A percentile compares a stretch with the other conserved stretches of the same genome.
Conservation (phyloP, 2,329 filamentous ascomycete genomes). For the Taxawa tesnikishii region DNA sequence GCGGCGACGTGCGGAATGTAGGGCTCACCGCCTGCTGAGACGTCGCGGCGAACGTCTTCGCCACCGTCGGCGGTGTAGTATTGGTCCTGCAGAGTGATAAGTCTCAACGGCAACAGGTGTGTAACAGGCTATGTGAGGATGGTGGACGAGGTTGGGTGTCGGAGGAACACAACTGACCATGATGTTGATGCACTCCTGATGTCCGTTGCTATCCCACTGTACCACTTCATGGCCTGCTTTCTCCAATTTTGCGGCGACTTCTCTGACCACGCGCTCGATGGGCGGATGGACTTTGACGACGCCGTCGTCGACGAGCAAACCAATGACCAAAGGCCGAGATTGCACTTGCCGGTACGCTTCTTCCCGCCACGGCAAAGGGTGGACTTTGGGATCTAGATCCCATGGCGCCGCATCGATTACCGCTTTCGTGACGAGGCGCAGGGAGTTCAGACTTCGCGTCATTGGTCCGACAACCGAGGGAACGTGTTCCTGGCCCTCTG, state of each 20-base stretch:
- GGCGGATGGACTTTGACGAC: slow-evolving; percentile 14
- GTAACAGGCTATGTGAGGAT: no score
- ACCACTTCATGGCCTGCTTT: slow-evolving; percentile 28
- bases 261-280: slow-evolving; percentile 9
- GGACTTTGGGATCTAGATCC: slow-evolving; percentile 27
- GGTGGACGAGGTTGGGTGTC: no score
- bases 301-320: slow-evolving; percentile 14
- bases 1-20: slow-evolving; percentile 46
- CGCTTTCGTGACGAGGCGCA: slow-evolving; percentile 29
- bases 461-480: slow-evolving; percentile 52
- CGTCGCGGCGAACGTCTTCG: slow-evolving; percentile 47
- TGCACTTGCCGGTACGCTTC: slow-evolving; percentile 11
- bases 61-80: slow-evolving; percentile 53
- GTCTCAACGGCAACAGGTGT: no score
- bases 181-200: slow-evolving; percentile 43
- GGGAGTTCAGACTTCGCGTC: slow-evolving; percentile 37
- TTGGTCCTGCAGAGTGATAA: no score
- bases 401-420: slow-evolving; percentile 24
- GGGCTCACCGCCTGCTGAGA: slow-evolving; percentile 45
- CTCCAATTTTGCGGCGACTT: slow-evolving; percentile 8
- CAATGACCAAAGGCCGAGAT: slow-evolving; percentile 11
- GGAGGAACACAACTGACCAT: no score
- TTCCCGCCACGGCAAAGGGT: slow-evolving; percentile 29
- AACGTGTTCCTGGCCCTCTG: slow-evolving; percentile 52
- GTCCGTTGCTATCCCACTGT: slow-evolving; percentile 30